These are phyloP conservation scores for Setaria viridis DNA, from an alignment of 202 grass and related monocot genomes.

Conservation along the genomic window DNA sequence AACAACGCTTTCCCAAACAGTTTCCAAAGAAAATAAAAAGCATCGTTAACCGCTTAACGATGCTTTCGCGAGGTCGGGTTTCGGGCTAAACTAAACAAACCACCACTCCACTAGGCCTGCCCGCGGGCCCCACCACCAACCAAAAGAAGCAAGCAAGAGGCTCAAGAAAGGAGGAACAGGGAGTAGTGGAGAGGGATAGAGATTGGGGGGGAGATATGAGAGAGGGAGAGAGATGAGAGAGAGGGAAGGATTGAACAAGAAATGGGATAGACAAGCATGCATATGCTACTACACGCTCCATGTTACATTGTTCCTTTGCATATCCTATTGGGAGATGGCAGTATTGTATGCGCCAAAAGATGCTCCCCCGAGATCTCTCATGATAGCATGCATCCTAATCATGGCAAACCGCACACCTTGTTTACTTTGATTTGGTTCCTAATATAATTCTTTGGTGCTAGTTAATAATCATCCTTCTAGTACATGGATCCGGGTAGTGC, in stretches of 20 bases:
- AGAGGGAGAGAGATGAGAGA: no score
- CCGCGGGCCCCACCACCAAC: constrained; percentile 17
- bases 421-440: neutral
- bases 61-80: constrained; percentile 23
- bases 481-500: neutral
- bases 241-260: neutral
- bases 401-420: constrained; percentile 43
- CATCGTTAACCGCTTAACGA: constrained; percentile 40
- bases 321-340: constrained; percentile 41
- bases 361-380: constrained; percentile 58
- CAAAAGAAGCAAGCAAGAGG: constrained; percentile 48
- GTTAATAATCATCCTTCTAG: neutral
- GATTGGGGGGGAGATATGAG: neutral
- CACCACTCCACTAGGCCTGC: constrained; percentile 12
- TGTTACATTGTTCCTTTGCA: constrained; percentile 61
- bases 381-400: constrained; percentile 67
- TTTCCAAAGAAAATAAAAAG: constrained; percentile 21
- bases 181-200: constrained; percentile 48
- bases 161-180: constrained; percentile 46
- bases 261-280: neutral
- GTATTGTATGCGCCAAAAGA: constrained; percentile 51
- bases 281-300: neutral
- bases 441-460: neutral
- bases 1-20: constrained; percentile 41
- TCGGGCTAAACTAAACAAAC: constrained; percentile 37